Percentiles rank a stretch among this genome's conserved stretches.
phyloP scores from a whole-genome alignment of 2,329 filamentous ascomycete genomes.

The Aureobasidium pullulans region DNA sequence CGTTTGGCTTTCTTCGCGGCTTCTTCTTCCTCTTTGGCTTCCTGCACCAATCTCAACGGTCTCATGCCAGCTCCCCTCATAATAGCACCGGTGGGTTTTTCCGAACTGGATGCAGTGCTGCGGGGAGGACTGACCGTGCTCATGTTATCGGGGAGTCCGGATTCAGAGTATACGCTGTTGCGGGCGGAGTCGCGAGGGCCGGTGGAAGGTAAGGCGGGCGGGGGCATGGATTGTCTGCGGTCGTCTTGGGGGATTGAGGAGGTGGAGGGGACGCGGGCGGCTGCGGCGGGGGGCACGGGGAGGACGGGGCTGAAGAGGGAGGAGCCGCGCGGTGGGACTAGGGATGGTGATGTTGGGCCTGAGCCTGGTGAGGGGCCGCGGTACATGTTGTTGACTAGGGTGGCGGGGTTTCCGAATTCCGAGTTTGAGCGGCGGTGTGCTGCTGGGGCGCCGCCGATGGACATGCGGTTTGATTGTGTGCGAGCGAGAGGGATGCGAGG shows the following conservation, averaged over 20 bases:
- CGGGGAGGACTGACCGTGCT: slow-evolving; percentile 46
- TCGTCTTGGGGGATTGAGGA: slow-evolving; percentile 36
- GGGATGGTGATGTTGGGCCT: slow-evolving; percentile 39
- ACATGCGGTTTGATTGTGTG: slow-evolving; percentile 43
- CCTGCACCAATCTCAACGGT: slow-evolving; percentile 79
- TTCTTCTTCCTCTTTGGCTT: slow-evolving; percentile 43
- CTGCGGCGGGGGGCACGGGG: slow-evolving; percentile 43
- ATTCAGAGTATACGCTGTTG: slow-evolving; percentile 27
- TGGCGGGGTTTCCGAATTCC: slow-evolving; percentile 48
- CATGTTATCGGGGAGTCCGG: slow-evolving; percentile 11
- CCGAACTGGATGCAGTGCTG: slow-evolving; percentile 42
- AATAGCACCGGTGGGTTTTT: slow-evolving; percentile 30
- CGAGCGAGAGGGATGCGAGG: slow-evolving; percentile 66
- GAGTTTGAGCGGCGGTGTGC: slow-evolving; percentile 37
- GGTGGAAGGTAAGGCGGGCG: neutral
- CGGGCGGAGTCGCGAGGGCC: slow-evolving; percentile 25
- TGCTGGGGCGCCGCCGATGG: slow-evolving; percentile 21
- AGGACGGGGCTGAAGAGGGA: slow-evolving; percentile 50
- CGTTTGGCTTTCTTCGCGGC: slow-evolving; percentile 39
- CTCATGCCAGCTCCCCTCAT: slow-evolving; percentile 63
- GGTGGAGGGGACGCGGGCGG: slow-evolving; percentile 45
- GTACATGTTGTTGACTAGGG: slow-evolving; percentile 85
- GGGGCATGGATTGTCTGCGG: slow-evolving; percentile 8
- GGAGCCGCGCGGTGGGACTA: slow-evolving; percentile 49
- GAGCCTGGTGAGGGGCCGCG: slow-evolving; percentile 48